These are phyloP conservation scores for Ophiostoma tasmaniense DNA, from an alignment of 2,329 filamentous ascomycete genomes.

Conservation along the genomic window DNA sequence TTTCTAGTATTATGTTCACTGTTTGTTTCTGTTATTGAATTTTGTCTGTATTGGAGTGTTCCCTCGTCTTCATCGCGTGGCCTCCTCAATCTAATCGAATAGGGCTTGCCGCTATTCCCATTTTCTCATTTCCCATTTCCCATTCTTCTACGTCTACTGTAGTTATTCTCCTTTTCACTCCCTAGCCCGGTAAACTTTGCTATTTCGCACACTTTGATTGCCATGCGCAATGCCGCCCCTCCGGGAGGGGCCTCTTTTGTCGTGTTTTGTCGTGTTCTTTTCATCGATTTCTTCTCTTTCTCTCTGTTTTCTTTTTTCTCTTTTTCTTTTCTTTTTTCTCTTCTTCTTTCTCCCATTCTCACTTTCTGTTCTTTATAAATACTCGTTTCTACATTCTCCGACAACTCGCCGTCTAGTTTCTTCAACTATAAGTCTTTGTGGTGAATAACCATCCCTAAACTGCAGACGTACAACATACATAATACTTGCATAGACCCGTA, in stretches of 20 bases:
- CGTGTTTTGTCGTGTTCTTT: neutral
- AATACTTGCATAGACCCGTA: neutral
- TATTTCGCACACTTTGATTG: conserved; percentile 8
- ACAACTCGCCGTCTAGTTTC: no score
- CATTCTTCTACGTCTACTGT: neutral
- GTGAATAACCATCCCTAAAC: no score
- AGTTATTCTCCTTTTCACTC: neutral
- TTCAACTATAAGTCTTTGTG: no score
- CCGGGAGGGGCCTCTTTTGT: conserved; percentile 3
- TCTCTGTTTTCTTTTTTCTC: neutral
- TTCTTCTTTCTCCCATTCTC: neutral
- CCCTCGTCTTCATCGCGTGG: no score
- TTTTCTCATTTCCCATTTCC: no score
- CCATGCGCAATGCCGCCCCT: conserved; percentile 5
- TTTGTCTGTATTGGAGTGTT: no score
- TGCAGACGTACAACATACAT: no score
- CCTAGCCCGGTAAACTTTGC: neutral
- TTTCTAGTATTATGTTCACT: no score
- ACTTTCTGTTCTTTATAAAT: neutral
- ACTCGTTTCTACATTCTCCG: neutral
- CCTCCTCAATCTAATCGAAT: no score
- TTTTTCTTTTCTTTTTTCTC: neutral
- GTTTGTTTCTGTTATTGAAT: no score
- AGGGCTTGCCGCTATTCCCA: no score
- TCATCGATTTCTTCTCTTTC: neutral